These are phyloP conservation scores for Triticum urartu DNA, from an alignment of 176 grass and related monocot species.

Conservation along the genomic window DNA sequence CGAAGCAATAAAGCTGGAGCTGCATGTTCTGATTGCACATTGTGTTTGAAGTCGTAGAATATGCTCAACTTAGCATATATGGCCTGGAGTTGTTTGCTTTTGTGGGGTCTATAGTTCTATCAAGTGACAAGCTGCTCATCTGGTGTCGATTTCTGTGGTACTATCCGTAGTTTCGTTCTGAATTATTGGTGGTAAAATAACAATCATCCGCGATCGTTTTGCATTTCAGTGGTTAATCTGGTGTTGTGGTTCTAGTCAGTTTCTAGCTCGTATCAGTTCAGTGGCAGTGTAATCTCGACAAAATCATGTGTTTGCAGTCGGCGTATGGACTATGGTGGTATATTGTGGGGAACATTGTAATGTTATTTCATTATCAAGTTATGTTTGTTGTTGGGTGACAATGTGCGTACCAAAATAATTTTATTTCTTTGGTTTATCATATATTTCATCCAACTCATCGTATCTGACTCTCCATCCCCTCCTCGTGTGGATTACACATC, in stretches of 20 bases:
- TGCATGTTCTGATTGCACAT: constrained; percentile 13
- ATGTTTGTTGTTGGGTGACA: not conserved
- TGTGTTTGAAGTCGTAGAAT: not conserved
- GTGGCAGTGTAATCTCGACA: not conserved
- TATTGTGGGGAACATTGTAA: not conserved
- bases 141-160: constrained; percentile 5
- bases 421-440: no score
- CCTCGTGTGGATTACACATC: not conserved
- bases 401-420: not conserved
- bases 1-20: not conserved
- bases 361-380: not conserved
- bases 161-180: not conserved
- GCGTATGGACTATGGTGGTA: not conserved
- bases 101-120: constrained; percentile 6
- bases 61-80: constrained; percentile 10
- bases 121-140: not conserved
- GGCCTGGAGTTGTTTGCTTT: not conserved
- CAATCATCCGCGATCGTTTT: not conserved
- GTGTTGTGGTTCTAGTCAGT: not conserved
- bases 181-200: not conserved
- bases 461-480: not conserved
- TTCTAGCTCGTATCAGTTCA: not conserved
- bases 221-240: not conserved
- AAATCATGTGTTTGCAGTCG: not conserved
- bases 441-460: not conserved